Percentiles rank a stretch among this genome's conserved stretches.
phyloP scores from a whole-genome alignment of 2,329 filamentous ascomycete genomes.

The Colletotrichum salicis region DNA sequence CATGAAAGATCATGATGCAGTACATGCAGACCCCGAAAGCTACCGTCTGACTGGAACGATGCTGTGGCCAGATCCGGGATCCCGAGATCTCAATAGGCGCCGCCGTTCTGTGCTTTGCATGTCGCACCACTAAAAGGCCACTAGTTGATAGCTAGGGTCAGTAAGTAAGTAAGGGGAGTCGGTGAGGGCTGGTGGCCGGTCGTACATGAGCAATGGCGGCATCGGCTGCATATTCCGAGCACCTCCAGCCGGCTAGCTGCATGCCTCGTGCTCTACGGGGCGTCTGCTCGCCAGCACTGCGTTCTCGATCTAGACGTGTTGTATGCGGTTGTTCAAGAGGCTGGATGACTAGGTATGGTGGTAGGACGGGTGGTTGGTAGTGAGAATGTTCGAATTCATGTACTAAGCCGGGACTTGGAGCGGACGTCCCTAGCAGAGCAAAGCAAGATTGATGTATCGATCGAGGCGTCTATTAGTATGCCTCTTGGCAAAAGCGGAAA shows the following conservation, averaged over 20 bases:
- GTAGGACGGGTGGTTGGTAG: neutral
- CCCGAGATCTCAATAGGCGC: constrained; percentile 10
- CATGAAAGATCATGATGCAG: neutral
- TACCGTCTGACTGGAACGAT: constrained; percentile 32
- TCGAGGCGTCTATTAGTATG: neutral
- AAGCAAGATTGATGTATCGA: neutral
- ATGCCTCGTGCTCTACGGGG: neutral
- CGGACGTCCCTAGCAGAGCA: neutral
- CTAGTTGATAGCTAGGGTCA: neutral
- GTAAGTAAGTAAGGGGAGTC: neutral
- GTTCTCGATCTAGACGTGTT: neutral
- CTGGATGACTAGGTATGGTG: neutral
- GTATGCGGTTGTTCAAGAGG: neutral
- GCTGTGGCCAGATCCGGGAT: constrained; percentile 16
- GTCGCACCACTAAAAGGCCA: constrained; percentile 6
- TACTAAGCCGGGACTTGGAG: neutral
- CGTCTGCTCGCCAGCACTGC: neutral
- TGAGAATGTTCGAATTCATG: neutral
- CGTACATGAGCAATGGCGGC: neutral
- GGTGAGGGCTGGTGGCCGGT: neutral
- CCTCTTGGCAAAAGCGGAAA: neutral
- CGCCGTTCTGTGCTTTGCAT: neutral
- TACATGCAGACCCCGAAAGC: constrained; percentile 11
- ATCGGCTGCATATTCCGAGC: neutral
- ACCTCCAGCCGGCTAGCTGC: constrained; percentile 6